These are phyloP conservation scores for Pelargonium cotyledonis DNA, from an alignment of 441 rosid genomes.

Conservation along the genomic window DNA sequence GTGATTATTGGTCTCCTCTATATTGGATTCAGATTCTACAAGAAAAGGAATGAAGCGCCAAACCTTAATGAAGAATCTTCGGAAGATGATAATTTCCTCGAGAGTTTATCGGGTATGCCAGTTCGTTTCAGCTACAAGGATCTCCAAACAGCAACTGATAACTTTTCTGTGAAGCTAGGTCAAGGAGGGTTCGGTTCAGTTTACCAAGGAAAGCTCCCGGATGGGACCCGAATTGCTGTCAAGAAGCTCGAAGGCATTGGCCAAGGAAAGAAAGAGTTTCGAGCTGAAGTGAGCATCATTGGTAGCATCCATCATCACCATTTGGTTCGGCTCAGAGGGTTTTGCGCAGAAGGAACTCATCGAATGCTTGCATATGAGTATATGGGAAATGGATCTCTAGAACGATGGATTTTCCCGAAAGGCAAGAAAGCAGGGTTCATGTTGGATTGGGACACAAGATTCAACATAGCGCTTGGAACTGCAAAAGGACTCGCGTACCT, in stretches of 20 bases:
- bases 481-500: slow-evolving; percentile 92
- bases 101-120: slow-evolving; percentile 71
- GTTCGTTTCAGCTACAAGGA: slow-evolving; percentile 63
- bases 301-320: slow-evolving; percentile 93
- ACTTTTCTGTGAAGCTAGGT: slow-evolving; percentile 76
- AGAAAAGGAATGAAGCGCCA: slow-evolving; percentile 28
- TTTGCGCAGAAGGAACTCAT: slow-evolving; percentile 81
- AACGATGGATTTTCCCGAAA: slow-evolving; percentile 77
- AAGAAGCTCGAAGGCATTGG: slow-evolving; percentile 92
- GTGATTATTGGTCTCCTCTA: slow-evolving; percentile 44
- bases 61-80: slow-evolving; percentile 42
- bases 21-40: slow-evolving; percentile 39
- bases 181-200: slow-evolving; percentile 96
- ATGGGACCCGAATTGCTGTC: slow-evolving; percentile 77
- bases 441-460: slow-evolving; percentile 76
- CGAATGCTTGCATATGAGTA: slow-evolving; percentile 83
- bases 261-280: slow-evolving; percentile 90
- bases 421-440: slow-evolving; percentile 29
- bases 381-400: slow-evolving; percentile 77
- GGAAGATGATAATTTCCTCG: slow-evolving; percentile 76
- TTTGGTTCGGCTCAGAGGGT: slow-evolving; percentile 74
- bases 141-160: slow-evolving; percentile 69
- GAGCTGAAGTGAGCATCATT: slow-evolving; percentile 89
- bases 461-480: slow-evolving; percentile 74
- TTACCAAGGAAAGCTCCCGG: slow-evolving; percentile 66